phyloP scores from a whole-genome alignment of 805 yeast genomes.

The Yamadazyma ubonensis region DNA sequence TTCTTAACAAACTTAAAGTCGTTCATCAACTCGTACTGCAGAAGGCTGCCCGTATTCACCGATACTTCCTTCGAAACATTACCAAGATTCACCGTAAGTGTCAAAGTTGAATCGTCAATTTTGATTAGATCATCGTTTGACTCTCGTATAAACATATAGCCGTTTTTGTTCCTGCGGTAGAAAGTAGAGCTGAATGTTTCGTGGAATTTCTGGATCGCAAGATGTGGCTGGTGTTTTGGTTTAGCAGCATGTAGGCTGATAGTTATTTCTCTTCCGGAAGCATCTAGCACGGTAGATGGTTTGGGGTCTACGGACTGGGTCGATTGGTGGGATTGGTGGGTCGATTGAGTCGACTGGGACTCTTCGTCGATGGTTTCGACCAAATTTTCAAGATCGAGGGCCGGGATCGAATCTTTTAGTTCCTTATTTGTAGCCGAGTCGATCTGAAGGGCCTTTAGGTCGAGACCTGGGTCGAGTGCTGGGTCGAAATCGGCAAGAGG shows the following conservation, averaged over 20 bases:
- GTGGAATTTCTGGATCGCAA: conserved; percentile 15
- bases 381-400: not conserved
- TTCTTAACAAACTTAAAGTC: conserved; percentile 15
- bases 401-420: not conserved
- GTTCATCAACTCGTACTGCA: conserved; percentile 14
- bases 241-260: conserved; percentile 4
- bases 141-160: conserved; percentile 37
- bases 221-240: conserved; percentile 8
- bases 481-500: not conserved
- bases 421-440: conserved; percentile 1
- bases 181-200: conserved; percentile 31
- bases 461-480: too few relatives aligned
- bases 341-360: too few relatives aligned
- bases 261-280: conserved; percentile 1
- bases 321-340: not conserved
- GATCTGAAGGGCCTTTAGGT: not conserved
- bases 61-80: conserved; percentile 5
- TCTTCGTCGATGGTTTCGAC: conserved; percentile 5
- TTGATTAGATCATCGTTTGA: conserved; percentile 21
- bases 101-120: conserved; percentile 13
- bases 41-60: conserved; percentile 12
- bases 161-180: conserved; percentile 31
- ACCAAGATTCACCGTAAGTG: conserved; percentile 11
- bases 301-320: not conserved
- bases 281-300: not conserved